Percentiles rank a stretch among this genome's conserved stretches.
Evolutionary conservation across 768 basidiomycete genomes (phyloP).

Genomic region (Polyporus arcularius): DNA sequence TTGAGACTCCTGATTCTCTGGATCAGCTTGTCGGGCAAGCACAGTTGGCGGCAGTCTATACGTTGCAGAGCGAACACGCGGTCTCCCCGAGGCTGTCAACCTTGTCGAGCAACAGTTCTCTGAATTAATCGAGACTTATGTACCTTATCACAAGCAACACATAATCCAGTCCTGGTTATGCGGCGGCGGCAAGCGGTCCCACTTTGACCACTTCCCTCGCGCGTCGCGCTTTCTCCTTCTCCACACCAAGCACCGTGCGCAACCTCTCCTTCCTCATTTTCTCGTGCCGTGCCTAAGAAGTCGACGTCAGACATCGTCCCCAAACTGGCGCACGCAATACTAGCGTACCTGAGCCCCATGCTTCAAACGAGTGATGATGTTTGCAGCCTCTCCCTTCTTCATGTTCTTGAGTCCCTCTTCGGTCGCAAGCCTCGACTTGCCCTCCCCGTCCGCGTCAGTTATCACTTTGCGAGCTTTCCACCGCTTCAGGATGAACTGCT

Average conservation of each 20-base stretch:
- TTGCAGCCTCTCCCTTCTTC: constrained; percentile 80
- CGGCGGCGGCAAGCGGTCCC: constrained; percentile 50
- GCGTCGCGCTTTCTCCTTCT: constrained; percentile 53
- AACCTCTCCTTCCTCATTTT: constrained; percentile 47
- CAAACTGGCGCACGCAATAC: background rate
- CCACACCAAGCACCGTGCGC: constrained; percentile 35
- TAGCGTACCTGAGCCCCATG: constrained; percentile 69
- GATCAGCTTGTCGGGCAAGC: constrained; percentile 50
- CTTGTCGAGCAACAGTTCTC: background rate
- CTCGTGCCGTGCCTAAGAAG: constrained; percentile 52
- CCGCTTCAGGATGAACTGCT: constrained; percentile 53
- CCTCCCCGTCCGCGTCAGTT: constrained; percentile 14
- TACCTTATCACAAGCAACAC: background rate
- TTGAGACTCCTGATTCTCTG: constrained; percentile 48
- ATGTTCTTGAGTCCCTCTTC: constrained; percentile 43
- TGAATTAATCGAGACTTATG: background rate
- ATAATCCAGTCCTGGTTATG: background rate
- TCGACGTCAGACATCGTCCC: background rate
- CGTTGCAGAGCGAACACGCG: constrained; percentile 26
- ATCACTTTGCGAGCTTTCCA: constrained; percentile 35
- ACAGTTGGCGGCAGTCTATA: constrained; percentile 43
- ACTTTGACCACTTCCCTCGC: constrained; percentile 61
- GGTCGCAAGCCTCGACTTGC: constrained; percentile 20
- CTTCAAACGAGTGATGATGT: constrained; percentile 74
- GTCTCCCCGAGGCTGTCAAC: constrained; percentile 28